Conservation (phyloP, 805 yeast genomes). For the Candida coquimbonensis region DNA sequence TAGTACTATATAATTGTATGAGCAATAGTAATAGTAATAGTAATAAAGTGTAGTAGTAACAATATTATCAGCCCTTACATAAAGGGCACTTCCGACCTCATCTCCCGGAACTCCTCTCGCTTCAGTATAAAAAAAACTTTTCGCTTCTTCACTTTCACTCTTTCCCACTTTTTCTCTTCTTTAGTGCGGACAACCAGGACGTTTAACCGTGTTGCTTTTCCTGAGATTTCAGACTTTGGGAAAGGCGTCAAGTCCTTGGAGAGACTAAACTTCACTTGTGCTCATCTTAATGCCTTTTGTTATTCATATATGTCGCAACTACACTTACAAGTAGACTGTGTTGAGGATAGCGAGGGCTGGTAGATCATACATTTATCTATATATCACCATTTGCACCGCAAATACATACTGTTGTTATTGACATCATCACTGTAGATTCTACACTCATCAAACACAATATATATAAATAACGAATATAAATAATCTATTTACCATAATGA, state of each 20-base stretch:
- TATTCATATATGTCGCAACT: conserved; percentile 23
- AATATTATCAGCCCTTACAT: no score
- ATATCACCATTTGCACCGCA: neutral
- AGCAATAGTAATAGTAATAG: no score
- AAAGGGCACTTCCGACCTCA: no score
- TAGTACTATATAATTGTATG: no score
- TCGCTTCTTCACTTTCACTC: neutral
- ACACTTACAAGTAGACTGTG: conserved; percentile 33
- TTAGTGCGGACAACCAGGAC: conserved; percentile 72
- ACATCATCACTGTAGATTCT: no score
- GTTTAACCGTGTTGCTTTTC: conserved; percentile 63
- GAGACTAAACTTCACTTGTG: conserved; percentile 41
- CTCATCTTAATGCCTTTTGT: conserved; percentile 67
- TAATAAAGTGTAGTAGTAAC: no score
- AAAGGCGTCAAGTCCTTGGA: conserved; percentile 69
- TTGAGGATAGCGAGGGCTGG: conserved; percentile 54
- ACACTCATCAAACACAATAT: no score
- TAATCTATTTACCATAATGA: conserved; percentile 15
- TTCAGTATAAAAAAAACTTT: conserved; percentile 2
- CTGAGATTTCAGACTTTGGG: conserved; percentile 24
- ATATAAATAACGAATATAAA: neutral
- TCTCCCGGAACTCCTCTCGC: neutral
- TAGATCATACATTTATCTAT: conserved; percentile 45
- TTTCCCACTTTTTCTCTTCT: conserved; percentile 10
- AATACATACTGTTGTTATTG: no score